Conservation (phyloP, 1,284 basidiomycete species). For the Gastroboletus turbinatus region DNA sequence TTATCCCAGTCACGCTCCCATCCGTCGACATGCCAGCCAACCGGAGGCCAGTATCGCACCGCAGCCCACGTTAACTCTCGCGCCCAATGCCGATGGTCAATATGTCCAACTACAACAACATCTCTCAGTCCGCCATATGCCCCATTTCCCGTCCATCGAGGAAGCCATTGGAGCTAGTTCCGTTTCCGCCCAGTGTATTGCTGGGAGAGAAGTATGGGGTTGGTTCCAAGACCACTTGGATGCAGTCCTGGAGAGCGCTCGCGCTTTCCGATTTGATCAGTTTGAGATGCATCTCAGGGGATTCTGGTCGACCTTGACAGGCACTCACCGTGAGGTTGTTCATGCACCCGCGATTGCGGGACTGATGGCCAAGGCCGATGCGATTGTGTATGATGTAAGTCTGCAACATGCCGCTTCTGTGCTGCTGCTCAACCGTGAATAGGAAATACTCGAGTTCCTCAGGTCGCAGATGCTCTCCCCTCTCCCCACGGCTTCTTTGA, state of each 20-base stretch:
- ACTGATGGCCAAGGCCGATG: constrained; percentile 84
- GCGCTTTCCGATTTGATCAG: constrained; percentile 79
- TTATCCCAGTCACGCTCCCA: constrained; percentile 69
- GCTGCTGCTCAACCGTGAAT: constrained; percentile 17
- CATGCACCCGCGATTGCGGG: constrained; percentile 86
- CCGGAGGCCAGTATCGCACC: constrained; percentile 49
- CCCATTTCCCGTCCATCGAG: constrained; percentile 80
- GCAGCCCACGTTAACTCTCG: constrained; percentile 53
- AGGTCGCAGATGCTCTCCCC: constrained; percentile 81
- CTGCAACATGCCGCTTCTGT: background rate
- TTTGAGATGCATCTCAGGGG: constrained; percentile 81
- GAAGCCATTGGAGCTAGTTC: constrained; percentile 76
- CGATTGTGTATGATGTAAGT: constrained; percentile 83
- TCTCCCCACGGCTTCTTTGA: constrained; percentile 65
- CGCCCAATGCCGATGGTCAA: constrained; percentile 44
- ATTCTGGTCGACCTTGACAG: constrained; percentile 76
- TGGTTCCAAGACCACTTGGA: constrained; percentile 88
- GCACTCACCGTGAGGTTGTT: constrained; percentile 78
- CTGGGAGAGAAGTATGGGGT: constrained; percentile 79
- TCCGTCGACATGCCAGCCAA: constrained; percentile 64
- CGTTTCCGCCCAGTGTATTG: constrained; percentile 68
- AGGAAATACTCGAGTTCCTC: constrained; percentile 86
- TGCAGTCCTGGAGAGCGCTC: constrained; percentile 71
- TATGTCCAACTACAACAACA: constrained; percentile 44
- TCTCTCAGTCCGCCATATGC: constrained; percentile 72